Evolutionary conservation across 176 grass and related monocot species (phyloP).

Genomic region (Triticum turgidum): DNA sequence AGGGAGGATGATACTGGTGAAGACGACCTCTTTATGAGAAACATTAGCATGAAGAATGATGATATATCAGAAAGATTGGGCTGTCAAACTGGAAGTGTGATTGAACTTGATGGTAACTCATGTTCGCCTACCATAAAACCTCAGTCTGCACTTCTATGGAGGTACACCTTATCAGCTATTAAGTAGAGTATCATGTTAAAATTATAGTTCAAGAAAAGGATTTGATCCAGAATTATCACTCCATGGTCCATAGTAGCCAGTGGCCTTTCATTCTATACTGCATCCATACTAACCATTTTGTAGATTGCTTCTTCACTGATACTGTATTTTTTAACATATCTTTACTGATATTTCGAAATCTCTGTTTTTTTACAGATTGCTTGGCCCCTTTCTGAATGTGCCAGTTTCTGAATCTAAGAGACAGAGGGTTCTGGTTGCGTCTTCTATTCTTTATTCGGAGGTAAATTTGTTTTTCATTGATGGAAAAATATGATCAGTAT

Average conservation of each 20-base stretch:
- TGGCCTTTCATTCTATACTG: conserved; percentile 20
- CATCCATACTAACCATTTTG: conserved; percentile 13
- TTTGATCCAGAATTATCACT: neutral
- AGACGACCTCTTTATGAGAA: conserved; percentile 57
- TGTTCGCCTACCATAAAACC: conserved; percentile 48
- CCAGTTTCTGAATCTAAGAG: conserved; percentile 93
- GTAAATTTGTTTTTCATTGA: conserved; percentile 41
- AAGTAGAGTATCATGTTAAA: conserved; percentile 17
- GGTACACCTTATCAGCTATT: conserved; percentile 37
- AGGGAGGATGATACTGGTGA: conserved; percentile 73
- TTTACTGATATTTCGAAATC: conserved; percentile 34
- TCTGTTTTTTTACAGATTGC: conserved; percentile 63
- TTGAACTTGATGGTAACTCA: conserved; percentile 47
- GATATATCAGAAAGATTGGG: conserved; percentile 48
- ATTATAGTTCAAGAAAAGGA: neutral
- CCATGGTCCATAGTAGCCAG: conserved; percentile 10
- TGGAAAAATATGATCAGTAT: conserved; percentile 28
- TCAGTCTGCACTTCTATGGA: conserved; percentile 80
- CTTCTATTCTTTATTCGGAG: conserved; percentile 95
- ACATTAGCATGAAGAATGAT: conserved; percentile 54
- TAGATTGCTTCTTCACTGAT: neutral
- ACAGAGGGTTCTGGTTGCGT: conserved; percentile 91
- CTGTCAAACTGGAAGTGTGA: conserved; percentile 36
- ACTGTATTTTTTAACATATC: neutral
- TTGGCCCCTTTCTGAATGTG: conserved; percentile 84